Base-by-base conservation (phyloP, 2,329 filamentous ascomycete genomes). In the Venturia effusa region DNA sequence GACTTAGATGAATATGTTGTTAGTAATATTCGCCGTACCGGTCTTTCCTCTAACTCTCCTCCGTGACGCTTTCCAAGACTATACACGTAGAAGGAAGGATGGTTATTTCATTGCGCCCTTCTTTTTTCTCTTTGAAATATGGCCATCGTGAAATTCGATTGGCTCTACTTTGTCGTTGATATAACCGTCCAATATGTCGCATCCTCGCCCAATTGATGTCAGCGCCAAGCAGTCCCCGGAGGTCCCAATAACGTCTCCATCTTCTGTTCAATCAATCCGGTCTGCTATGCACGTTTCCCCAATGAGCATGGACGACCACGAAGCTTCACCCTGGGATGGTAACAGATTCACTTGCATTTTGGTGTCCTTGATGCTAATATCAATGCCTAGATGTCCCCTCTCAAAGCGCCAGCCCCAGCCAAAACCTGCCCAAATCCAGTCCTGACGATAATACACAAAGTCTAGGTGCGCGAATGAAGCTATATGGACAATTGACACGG, bases 261-360 rank as follows among this genome's bases (percentile, higher is more conserved):
- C 32, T n/a, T 61, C 59, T 54, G 11, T 55, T 41, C 24, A 34
- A 17, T 40, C 37, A 39, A 24, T 64, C 13, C 63, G 57, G 10
- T 64, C 51, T 55, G 59, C n/a, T 37, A 60, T 48, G 48, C 59
- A 64, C 30, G n/a, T 63, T 30, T 17, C 32, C 11, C 54, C 61
- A 5, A 59, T 63, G 61, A 59, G 24, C 11, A 76, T 77, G 74
- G 74, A 77, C 71, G 74, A 76, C 64, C 74, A 76, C 70, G 74
- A 71, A 64, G 73, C 70, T 69, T 76, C 75, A 64, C 75, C 75
- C 39, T 77, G 75, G 75, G 75, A 75, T 69, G 75, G 75, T 77
- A 69, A 34, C n/a, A 11, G 0, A 32, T 34, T 2, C n/a, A 17
- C 4, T 34, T 2, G 19, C 51, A 57, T 3, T n/a, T 57, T 6